Base-by-base conservation (phyloP, 805 yeast genomes). In the Saturnispora galanensis region DNA sequence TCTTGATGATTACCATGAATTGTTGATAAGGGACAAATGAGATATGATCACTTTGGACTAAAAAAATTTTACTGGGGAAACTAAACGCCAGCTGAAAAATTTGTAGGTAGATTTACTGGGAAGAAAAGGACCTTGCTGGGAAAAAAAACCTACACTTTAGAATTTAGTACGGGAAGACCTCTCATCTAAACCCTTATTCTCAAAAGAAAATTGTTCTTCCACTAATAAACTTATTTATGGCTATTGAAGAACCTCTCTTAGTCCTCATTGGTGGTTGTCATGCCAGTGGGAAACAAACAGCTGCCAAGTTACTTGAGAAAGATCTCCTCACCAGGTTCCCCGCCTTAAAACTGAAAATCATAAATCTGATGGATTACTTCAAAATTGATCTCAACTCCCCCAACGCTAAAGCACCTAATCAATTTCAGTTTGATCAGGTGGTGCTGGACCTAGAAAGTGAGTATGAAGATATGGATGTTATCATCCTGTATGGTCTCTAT, bases 401-500 rank as follows among this genome's bases (percentile, higher is more conserved):
- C 1, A 37, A 30, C 4, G 33, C 37, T 10, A 41, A 44, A 15
- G 41, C 33, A 5, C 80, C 77, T 1, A 65, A 71, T 0, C 59
- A 74, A 11, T 72, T 65, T 52, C 61, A 67, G 42, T 72, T 70
- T 47, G 47, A 50, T 31, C 48, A 62, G 32, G 59, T 53, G 28
- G 50, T 39, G 52, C 52, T 35, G 21, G 42, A 51, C 11, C 32
- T 57, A 5, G 18, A 15, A 13, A 34, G 13, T 3, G 12, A 38
- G 5, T 10, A 39, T 16, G 26, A 16, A 7, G 37, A 37, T 1
- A 28, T 45, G 26, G 62, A 63, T 42, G 56, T 76, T 13, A 58
- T 72, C 10, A 60, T 88, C 6, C 71, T 87, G 1, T 80, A 80
- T 52, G 97, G 97, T 2, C 65, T 82, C 15, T 89, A 89, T 56